Evolutionary conservation across 1,139 yeast species (phyloP).

Genomic region (Saccharomyces pastorianus): DNA sequence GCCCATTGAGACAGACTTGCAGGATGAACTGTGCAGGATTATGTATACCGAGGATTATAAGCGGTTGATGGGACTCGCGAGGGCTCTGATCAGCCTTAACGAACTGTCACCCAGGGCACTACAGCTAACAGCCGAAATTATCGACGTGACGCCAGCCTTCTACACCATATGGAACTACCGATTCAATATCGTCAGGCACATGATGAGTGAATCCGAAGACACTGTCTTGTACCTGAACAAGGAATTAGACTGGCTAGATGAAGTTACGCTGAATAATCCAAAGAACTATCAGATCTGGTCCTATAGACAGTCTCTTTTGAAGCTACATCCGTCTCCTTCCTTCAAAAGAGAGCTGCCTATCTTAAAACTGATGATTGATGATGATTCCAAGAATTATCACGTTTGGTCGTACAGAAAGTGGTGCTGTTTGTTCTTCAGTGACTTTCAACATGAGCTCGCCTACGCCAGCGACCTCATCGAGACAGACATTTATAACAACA

Average conservation of each 20-base stretch:
- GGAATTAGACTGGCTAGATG: slow-evolving; percentile 73
- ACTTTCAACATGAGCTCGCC: slow-evolving; percentile 44
- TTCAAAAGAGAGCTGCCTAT: slow-evolving; percentile 55
- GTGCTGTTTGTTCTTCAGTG: slow-evolving; percentile 51
- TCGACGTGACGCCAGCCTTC: slow-evolving; percentile 75
- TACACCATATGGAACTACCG: slow-evolving; percentile 88
- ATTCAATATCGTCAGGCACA: slow-evolving; percentile 42
- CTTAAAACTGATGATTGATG: slow-evolving; percentile 56
- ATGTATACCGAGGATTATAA: slow-evolving; percentile 69
- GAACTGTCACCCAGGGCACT: slow-evolving; percentile 71
- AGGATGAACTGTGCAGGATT: slow-evolving; percentile 57
- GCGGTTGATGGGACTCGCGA: slow-evolving; percentile 49
- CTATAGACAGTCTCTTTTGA: slow-evolving; percentile 60
- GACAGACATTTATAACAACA: slow-evolving; percentile 73
- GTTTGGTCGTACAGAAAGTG: slow-evolving; percentile 92
- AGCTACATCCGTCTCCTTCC: slow-evolving; percentile 34
- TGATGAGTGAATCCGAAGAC: slow-evolving; percentile 32
- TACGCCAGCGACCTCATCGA: slow-evolving; percentile 46
- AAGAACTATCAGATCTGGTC: slow-evolving; percentile 97
- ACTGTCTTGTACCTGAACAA: slow-evolving; percentile 29
- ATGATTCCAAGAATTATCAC: slow-evolving; percentile 86
- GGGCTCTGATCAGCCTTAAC: slow-evolving; percentile 50
- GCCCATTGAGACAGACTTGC: slow-evolving; percentile 32
- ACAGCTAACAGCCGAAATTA: slow-evolving; percentile 52
- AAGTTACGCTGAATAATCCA: slow-evolving; percentile 63